Evolutionary conservation across 2,329 filamentous ascomycete species (phyloP), one percentile per base, ranked within the genome.

Genomic region (Chaetomium globosum): DNA sequence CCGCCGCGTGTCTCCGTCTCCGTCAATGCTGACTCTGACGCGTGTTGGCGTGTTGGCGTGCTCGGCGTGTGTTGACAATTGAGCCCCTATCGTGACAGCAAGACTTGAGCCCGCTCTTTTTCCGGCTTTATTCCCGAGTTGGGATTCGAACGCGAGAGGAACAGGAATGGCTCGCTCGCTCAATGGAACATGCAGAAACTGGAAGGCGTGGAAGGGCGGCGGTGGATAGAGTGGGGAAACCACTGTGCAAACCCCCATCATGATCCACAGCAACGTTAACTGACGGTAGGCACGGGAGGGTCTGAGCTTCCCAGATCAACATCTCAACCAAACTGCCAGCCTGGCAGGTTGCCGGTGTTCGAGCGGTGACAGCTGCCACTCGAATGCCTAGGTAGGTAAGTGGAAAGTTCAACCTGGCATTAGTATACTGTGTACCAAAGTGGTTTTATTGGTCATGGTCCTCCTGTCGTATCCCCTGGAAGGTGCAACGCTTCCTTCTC

Each of bases 161-260:
- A 59, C 59, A 58, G 64, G 64, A 65, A 62, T 65, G 64, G 64
- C 54, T 53, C 49, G 59, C 54, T 53, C 49, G 26, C 23, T 59
- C 59, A 55, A 46, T 46, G 30, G 57, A 59, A 54, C 43, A 59
- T 59, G 46, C 61, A 59, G 39, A 57, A 56, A 46, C 39, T 43
- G 39, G 39, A 43, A 43, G 39, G 39, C 39, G 26, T 30, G 55
- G 55, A 58, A 48, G 55, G 36, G 8, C 36, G 30, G 13, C 19
- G 12, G 52, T 59, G 61, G 61, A 39, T 31, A 31, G 46, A 28
- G 61, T 63, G 61, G 61, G 28, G 7, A 43, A 43, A 43, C 33
- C 23, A 19, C 52, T 26, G 61, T 30, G 48, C 61, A 62, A 46
- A 31, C 59, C n/a, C 33, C 46, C 56, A 48, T 23, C n/a, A 31